Evolutionary conservation across 2,329 filamentous ascomycete genomes (phyloP).

Genomic region (Capronia coronata): DNA sequence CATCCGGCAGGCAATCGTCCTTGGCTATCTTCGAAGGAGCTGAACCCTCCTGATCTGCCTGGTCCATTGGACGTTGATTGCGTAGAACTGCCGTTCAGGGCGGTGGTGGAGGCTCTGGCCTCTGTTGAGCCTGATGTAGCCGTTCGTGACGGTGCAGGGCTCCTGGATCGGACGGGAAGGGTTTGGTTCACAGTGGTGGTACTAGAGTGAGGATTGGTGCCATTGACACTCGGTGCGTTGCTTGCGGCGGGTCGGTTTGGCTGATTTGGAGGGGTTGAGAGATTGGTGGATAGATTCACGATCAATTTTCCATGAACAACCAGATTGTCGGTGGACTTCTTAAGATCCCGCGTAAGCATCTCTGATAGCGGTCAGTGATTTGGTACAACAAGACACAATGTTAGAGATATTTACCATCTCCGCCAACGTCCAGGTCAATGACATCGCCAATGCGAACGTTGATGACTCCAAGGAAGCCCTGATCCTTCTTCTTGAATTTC

Average conservation of each 20-base stretch:
- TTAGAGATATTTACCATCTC: conserved; percentile 61
- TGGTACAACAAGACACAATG: not conserved
- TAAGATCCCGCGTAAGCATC: conserved; percentile 95
- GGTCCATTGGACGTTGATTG: conserved; percentile 33
- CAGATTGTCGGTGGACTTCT: conserved; percentile 96
- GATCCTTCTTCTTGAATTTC: conserved; percentile 99
- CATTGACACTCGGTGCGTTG: conserved; percentile 20
- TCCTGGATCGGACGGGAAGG: conserved; percentile 29
- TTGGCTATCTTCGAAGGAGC: conserved; percentile 93
- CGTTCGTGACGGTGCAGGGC: conserved; percentile 31
- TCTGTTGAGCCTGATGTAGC: conserved; percentile 30
- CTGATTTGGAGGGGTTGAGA: conserved; percentile 46
- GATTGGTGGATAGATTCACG: conserved; percentile 89
- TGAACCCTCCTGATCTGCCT: conserved; percentile 56
- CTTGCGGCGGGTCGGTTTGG: conserved; percentile 21
- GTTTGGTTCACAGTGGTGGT: conserved; percentile 19
- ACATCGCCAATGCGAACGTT: conserved; percentile 94
- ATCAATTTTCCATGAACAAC: conserved; percentile 98
- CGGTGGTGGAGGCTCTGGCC: conserved; percentile 24
- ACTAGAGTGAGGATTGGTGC: conserved; percentile 15
- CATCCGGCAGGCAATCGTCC: conserved; percentile 86
- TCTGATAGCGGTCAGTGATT: conserved; percentile 45
- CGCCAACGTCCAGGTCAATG: conserved; percentile 80
- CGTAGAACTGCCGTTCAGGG: conserved; percentile 36
- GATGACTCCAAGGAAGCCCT: conserved; percentile 95